Conservation (phyloP, 768 basidiomycete genomes). For the Mrakia frigida region DNA sequence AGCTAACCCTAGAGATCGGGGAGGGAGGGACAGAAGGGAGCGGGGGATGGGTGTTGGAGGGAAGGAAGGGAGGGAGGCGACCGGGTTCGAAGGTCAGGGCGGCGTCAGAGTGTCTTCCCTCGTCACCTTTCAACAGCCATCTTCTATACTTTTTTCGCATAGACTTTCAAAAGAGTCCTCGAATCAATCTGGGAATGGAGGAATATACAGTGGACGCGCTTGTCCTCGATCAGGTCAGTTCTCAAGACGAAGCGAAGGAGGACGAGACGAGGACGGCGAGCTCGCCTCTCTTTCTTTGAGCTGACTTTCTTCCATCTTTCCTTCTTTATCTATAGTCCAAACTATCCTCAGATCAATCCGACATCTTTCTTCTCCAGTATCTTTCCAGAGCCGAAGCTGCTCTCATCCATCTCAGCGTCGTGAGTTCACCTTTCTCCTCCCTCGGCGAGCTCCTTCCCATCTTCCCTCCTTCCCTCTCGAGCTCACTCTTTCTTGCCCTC, state of each 20-base stretch:
- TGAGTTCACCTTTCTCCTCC: constrained; percentile 45
- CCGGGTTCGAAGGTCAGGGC: neutral
- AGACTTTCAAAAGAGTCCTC: neutral
- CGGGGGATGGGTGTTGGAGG: neutral
- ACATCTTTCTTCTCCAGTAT: constrained; percentile 81
- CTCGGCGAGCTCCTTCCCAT: neutral
- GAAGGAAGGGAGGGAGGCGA: neutral
- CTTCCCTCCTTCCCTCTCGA: neutral
- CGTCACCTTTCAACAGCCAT: neutral
- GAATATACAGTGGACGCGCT: constrained; percentile 10
- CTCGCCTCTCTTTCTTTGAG: neutral
- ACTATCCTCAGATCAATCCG: constrained; percentile 62
- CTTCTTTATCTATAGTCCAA: constrained; percentile 13
- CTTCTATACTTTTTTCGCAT: neutral
- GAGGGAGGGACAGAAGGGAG: neutral
- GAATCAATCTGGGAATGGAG: neutral
- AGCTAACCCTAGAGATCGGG: neutral
- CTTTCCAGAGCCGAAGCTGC: constrained; percentile 61
- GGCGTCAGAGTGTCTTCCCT: neutral
- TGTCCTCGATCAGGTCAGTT: constrained; percentile 11
- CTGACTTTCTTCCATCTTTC: neutral
- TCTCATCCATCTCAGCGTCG: constrained; percentile 52
- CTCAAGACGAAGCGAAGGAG: neutral
- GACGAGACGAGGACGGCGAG: neutral
- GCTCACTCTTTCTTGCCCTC: constrained; percentile 3